These are phyloP conservation scores for Yamadazyma takamatsuzukensis DNA, from an alignment of 805 yeast species.

Conservation along the genomic window DNA sequence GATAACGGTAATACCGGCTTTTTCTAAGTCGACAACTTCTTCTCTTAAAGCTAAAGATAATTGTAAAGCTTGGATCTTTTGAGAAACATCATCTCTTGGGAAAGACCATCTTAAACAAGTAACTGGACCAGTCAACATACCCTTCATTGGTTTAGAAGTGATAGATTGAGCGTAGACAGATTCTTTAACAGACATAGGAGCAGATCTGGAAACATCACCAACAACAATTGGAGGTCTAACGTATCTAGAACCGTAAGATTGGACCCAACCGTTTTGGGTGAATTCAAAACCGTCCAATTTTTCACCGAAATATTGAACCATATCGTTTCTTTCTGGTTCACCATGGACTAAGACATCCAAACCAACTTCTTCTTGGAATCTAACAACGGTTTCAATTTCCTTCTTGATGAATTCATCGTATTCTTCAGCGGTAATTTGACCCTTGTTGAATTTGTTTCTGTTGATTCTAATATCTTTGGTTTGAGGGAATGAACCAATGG, in stretches of 20 bases:
- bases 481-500: slow-evolving; percentile 99
- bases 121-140: slow-evolving; percentile 99
- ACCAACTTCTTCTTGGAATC: slow-evolving; percentile 99
- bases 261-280: slow-evolving; percentile 99
- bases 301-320: slow-evolving; percentile 99
- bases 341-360: slow-evolving; percentile 98
- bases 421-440: slow-evolving; percentile 90
- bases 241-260: slow-evolving; percentile 99
- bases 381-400: slow-evolving; percentile 92
- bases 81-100: slow-evolving; percentile 98
- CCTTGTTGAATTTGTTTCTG: slow-evolving; percentile 98
- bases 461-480: slow-evolving; percentile 97
- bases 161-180: slow-evolving; percentile 98
- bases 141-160: slow-evolving; percentile 95
- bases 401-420: slow-evolving; percentile 95
- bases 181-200: slow-evolving; percentile 98
- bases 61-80: slow-evolving; percentile 92
- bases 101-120: slow-evolving; percentile 99
- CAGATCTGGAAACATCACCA: slow-evolving; percentile 98
- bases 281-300: slow-evolving; percentile 97
- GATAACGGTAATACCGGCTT: slow-evolving; percentile 95
- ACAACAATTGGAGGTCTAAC: slow-evolving; percentile 99
- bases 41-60: slow-evolving; percentile 97
- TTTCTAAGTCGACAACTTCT: slow-evolving; percentile 97
- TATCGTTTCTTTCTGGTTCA: slow-evolving; percentile 99